Conservation (phyloP, 2,329 filamentous ascomycete genomes). For the Rachicladosporium sp. region DNA sequence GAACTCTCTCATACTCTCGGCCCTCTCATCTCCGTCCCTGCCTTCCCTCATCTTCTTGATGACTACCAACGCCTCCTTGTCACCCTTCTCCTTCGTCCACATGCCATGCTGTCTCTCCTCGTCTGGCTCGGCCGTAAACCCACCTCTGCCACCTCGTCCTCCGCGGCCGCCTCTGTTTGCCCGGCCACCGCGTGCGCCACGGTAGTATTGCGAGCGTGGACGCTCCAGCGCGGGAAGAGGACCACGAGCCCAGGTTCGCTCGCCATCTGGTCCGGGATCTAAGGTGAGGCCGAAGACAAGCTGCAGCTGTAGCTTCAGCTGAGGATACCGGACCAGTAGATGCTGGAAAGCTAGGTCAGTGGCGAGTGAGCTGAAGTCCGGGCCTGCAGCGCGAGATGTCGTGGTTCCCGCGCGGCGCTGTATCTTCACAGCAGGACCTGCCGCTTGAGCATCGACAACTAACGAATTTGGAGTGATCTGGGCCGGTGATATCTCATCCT, state of each 20-base stretch:
- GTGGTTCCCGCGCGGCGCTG: slow-evolving; percentile 9
- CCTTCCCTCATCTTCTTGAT: slow-evolving; percentile 20
- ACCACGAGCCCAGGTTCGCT: slow-evolving; percentile 14
- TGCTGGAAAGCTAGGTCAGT: slow-evolving; percentile 20
- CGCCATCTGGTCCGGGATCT: slow-evolving; percentile 23
- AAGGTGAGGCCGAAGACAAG: slow-evolving; percentile 23
- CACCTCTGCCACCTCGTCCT: slow-evolving; percentile 9
- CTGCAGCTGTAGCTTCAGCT: slow-evolving; percentile 22
- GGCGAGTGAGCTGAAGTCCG: slow-evolving; percentile 21
- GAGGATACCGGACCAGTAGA: slow-evolving; percentile 23
- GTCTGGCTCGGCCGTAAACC: slow-evolving; percentile 4
- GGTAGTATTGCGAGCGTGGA: slow-evolving; percentile 2
- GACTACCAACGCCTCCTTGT: slow-evolving; percentile 20
- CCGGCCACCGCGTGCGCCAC: slow-evolving; percentile 11
- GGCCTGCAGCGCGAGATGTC: slow-evolving; percentile 8
- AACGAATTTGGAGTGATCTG: neutral
- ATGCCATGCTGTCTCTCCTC: slow-evolving; percentile 17
- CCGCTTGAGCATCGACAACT: neutral
- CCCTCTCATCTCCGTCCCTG: slow-evolving; percentile 19
- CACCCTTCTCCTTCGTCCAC: slow-evolving; percentile 27
- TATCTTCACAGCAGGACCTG: slow-evolving; percentile 5
- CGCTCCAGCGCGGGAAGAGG: slow-evolving; percentile 10
- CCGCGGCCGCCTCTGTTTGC: slow-evolving; percentile 9
- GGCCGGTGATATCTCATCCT: slow-evolving; percentile 3
- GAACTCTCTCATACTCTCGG: slow-evolving; percentile 31